Percentiles rank a stretch among this genome's conserved stretches.
phyloP scores from a whole-genome alignment of 2,329 filamentous ascomycete species.

The Alternaria metachromatica region DNA sequence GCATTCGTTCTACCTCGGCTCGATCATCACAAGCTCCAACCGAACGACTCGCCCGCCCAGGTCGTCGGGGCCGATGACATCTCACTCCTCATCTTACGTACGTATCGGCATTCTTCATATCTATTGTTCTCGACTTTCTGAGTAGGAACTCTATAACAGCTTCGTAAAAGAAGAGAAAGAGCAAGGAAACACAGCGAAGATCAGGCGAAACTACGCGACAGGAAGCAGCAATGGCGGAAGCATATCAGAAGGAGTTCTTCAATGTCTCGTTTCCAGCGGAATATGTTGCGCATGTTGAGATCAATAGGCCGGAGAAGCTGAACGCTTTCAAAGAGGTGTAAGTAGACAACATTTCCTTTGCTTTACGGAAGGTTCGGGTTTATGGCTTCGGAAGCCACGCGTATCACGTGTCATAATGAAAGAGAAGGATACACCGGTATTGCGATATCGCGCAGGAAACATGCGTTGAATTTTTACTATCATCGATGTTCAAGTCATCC shows the following conservation, averaged over 20 bases:
- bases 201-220: neutral
- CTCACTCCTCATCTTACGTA: neutral
- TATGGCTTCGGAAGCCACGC: no score
- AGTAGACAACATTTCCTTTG: conserved; percentile 25
- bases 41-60: conserved; percentile 27
- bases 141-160: accelerated
- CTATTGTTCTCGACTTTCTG: no score
- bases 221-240: conserved; percentile 31
- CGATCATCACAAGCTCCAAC: conserved; percentile 10
- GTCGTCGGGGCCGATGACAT: conserved; percentile 10
- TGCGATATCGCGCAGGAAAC: no score
- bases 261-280: conserved; percentile 73
- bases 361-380: accelerated
- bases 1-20: conserved; percentile 3
- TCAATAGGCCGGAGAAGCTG: conserved; percentile 84
- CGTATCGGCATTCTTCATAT: no score
- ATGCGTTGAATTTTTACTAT: no score
- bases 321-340: conserved; percentile 81
- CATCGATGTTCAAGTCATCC: no score
- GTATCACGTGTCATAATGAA: neutral
- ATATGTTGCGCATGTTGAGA: conserved; percentile 88
- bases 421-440: neutral
- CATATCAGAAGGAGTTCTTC: conserved; percentile 69
- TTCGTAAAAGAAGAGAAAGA: conserved; percentile 2
- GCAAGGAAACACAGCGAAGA: conserved; percentile 2